Base-by-base conservation (phyloP, 345 rosid genomes). In the Aquilaria sinensis region DNA sequence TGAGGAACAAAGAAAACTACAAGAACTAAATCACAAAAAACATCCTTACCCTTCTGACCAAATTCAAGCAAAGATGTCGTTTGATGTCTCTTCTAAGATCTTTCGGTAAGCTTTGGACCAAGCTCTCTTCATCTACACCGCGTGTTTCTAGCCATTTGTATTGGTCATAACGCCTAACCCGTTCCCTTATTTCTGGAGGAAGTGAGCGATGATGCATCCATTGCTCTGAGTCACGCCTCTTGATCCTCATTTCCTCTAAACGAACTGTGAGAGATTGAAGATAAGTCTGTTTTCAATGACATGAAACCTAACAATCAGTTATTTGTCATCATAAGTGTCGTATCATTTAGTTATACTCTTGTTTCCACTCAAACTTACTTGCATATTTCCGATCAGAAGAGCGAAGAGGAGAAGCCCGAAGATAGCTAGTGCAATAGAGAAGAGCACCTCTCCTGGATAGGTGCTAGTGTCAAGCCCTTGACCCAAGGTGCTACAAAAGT, bases 191-290 rank as follows among this genome's bases (percentile, higher is more conserved):
- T 43, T 82, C 86, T 47, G 57, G 80, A 5, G 97, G 97, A n/a
- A 90, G 96, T 71, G 86, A 75, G 9, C 96, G 87, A 58, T 90
- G 97, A 69, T 84, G 97, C 97, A 90, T 90, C 97, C 97, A 80
- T 59, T 85, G 96, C 75, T 90, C 97, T 0, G 97, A 84, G 70
- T 91, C 97, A 12, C 92, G 80, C 75, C 97, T 80, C 77, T 90
- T 90, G 76, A 90, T 79, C 73, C 97, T 87, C 97, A 90, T 90
- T 72, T 90, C 97, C 74, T 90, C 97, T 5, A 90, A 77, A 62
- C 97, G 90, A 72, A 90, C 70, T 0, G 89, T 79, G 29, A 90
- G 79, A 62, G 97, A 90, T 60, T 80, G 85, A 58, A 90, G 93
- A 73, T 90, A 88, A 57, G 97, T 90, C 90, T 84, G 86, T 67